phyloP scores from a whole-genome alignment of 257 asterid genomes.

The Penstemon davidsonii region DNA sequence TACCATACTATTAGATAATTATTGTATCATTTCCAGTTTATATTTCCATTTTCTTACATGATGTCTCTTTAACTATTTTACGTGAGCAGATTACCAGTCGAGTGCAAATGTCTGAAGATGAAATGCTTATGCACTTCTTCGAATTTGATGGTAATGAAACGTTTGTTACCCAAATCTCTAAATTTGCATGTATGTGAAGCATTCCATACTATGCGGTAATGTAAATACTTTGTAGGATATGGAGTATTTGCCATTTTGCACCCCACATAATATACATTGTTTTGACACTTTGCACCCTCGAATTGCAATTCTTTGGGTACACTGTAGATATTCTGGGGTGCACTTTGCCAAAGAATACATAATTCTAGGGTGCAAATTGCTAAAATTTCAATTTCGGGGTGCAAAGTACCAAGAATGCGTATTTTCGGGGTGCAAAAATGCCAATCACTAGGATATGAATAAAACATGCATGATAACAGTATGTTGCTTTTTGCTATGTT shows the following conservation, averaged over 20 bases:
- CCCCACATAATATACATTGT: too few relatives aligned
- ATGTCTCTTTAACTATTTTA: slow-evolving; percentile 19
- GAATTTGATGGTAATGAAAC: slow-evolving; percentile 81
- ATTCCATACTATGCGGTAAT: background rate
- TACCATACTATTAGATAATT: slow-evolving; percentile 23
- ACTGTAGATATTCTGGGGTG: too few relatives aligned
- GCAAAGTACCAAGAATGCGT: too few relatives aligned
- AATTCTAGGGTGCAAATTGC: too few relatives aligned
- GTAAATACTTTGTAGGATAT: background rate
- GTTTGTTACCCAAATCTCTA: slow-evolving; percentile 15
- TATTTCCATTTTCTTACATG: slow-evolving; percentile 22
- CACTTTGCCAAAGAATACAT: too few relatives aligned
- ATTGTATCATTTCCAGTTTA: slow-evolving; percentile 10
- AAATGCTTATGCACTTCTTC: slow-evolving; percentile 76
- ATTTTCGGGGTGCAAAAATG: too few relatives aligned
- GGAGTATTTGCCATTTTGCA: too few relatives aligned
- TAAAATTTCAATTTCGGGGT: too few relatives aligned
- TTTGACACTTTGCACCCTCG: too few relatives aligned
- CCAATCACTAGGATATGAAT: background rate
- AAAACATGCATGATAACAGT: slow-evolving; percentile 10
- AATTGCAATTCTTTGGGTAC: too few relatives aligned
- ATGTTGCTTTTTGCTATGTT: background rate
- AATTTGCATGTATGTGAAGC: background rate
- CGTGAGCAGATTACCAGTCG: slow-evolving; percentile 55
- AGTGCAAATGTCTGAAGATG: slow-evolving; percentile 90